These are phyloP conservation scores for Podospora pseudopauciseta DNA, from an alignment of 495 filamentous ascomycete species.

Conservation along the genomic window DNA sequence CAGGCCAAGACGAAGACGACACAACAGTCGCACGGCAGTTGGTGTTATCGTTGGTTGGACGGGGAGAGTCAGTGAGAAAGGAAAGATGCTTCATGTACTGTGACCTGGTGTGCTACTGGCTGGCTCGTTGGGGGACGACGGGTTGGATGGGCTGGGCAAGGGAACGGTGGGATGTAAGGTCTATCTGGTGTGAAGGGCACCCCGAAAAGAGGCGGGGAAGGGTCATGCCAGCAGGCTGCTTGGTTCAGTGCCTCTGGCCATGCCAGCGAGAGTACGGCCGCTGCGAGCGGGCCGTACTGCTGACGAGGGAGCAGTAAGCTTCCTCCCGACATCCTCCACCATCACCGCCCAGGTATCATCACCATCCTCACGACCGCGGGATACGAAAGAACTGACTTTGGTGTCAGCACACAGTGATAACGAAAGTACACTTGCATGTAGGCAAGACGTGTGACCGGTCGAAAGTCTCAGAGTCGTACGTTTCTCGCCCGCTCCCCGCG, in stretches of 20 bases:
- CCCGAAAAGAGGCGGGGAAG: background rate
- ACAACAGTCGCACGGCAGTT: background rate
- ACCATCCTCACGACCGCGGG: background rate
- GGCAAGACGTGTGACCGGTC: background rate
- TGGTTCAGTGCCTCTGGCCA: background rate
- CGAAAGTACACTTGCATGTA: background rate
- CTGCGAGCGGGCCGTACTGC: background rate
- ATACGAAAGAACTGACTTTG: background rate
- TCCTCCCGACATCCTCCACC: background rate
- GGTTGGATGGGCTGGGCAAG: background rate
- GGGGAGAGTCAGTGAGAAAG: background rate
- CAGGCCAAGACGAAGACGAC: background rate
- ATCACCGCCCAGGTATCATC: background rate
- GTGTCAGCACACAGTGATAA: background rate
- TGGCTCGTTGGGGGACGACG: background rate
- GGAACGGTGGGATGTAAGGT: too few species aligned
- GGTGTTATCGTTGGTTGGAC: background rate
- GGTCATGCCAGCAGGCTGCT: background rate
- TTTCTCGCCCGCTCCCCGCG: background rate
- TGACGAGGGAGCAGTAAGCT: background rate
- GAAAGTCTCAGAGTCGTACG: slow-evolving; percentile 19
- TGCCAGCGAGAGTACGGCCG: background rate
- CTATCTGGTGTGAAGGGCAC: background rate
- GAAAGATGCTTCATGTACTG: background rate
- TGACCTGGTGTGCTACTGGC: background rate